Evolutionary conservation across 2,329 filamentous ascomycete genomes (phyloP), one percentile per base, ranked within the genome.

Genomic region (Fusarium cyanostomum): DNA sequence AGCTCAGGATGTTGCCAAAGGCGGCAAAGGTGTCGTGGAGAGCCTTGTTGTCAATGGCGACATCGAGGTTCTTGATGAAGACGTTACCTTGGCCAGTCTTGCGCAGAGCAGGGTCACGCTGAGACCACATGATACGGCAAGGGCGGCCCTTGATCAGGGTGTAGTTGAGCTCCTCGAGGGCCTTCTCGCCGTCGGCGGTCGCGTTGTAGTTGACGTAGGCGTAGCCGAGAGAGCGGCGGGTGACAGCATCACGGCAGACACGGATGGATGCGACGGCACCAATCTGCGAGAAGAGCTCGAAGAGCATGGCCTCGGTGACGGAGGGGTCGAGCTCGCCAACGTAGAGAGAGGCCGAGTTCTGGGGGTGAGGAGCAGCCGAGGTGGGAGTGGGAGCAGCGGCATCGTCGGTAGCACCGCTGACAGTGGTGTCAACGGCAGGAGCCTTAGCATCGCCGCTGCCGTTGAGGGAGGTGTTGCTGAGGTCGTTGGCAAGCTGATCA

Each of bases 181-280:
- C 95, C 82, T 96, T 96, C 86, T 99, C 95, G 73, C 95, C 95
- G 78, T 99, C 95, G 64, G 88, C 80, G 64, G 94, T 96, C 80
- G 92, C 94, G 86, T 98, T 99, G 89, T 98, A 99, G 89, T 99
- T 99, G 82, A 99, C 95, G 80, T 99, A 99, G 80, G 95, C 95
- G 80, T 99, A 99, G 71, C 95, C 95, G 70, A 99, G 92, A 68
- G 95, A 99, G 81, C 95, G 94, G 79, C 95, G 94, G 76, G 95
- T 98, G 77, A 99, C 94, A 66, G 95, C 94, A 77, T 99, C 95
- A 82, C 95, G 95, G 88, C 95, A 99, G 78, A 99, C 95, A 87
- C 95, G 95, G 80, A 99, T 99, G 62, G 95, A 99, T 70, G 95
- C 95, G 74, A 99, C 95, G 75, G 96, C 94, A 72, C 95, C 95